Conservation (phyloP, 2,329 filamentous ascomycete species). For the Claviceps africana region DNA sequence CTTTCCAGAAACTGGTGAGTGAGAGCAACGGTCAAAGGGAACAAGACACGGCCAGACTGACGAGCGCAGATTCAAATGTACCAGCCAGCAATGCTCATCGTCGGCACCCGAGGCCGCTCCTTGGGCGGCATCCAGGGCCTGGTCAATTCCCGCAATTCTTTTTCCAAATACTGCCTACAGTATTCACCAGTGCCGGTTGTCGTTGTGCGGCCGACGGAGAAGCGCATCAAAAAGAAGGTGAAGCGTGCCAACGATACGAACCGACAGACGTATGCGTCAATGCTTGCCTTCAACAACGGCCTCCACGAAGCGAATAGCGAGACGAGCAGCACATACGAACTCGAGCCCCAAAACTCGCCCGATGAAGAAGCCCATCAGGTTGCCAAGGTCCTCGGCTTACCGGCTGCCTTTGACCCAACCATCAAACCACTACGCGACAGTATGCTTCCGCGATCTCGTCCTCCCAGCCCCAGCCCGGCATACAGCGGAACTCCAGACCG, state of each 20-base stretch:
- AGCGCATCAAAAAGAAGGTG: constrained; percentile 77
- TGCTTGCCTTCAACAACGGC: constrained; percentile 51
- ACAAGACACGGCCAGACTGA: constrained; percentile 5
- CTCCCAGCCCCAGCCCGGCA: constrained; percentile 7
- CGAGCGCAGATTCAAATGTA: constrained; percentile 66
- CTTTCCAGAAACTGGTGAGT: constrained; percentile 77
- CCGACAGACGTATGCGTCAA: constrained; percentile 62
- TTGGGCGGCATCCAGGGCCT: constrained; percentile 76
- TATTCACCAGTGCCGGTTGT: constrained; percentile 89
- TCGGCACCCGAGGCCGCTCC: constrained; percentile 74
- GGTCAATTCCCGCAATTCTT: constrained; percentile 63
- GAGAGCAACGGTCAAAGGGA: background rate
- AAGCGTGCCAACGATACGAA: constrained; percentile 68
- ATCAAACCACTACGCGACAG: constrained; percentile 38
- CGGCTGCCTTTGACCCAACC: constrained; percentile 49
- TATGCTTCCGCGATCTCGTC: constrained; percentile 11
- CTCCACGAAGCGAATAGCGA: constrained; percentile 45
- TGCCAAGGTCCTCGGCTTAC: constrained; percentile 47
- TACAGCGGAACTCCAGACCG: constrained; percentile 10
- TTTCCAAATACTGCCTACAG: constrained; percentile 89
- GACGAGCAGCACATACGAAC: constrained; percentile 36
- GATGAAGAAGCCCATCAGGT: constrained; percentile 53
- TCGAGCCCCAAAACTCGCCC: constrained; percentile 39
- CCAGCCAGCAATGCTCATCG: constrained; percentile 79
- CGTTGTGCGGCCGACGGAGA: constrained; percentile 75